Conservation (phyloP, 345 rosid genomes). For the Salix viminalis region DNA sequence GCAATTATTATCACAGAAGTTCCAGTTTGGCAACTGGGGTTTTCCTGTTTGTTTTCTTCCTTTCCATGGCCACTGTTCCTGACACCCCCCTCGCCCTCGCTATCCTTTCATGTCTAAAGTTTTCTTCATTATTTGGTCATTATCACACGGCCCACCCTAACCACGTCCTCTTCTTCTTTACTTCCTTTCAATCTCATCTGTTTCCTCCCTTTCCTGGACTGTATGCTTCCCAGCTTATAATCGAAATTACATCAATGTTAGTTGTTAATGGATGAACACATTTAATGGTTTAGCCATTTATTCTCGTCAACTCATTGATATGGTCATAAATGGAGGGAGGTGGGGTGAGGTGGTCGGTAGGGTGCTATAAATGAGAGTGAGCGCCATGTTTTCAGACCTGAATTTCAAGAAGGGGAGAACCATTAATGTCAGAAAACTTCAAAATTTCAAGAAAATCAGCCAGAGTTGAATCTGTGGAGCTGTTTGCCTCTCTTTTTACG, state of each 20-base stretch:
- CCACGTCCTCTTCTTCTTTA: background rate
- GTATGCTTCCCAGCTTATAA: background rate
- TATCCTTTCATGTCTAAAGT: background rate
- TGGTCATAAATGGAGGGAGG: conserved; percentile 23
- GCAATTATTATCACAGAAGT: conserved; percentile 23
- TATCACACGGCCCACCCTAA: background rate
- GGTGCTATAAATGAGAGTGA: conserved; percentile 24
- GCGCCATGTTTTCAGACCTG: conserved; percentile 10
- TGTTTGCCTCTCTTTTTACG: background rate
- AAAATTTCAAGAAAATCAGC: background rate
- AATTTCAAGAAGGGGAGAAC: background rate
- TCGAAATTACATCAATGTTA: background rate
- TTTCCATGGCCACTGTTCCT: conserved; percentile 15
- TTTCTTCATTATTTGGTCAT: conserved; percentile 15
- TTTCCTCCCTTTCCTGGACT: background rate
- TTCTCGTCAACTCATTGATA: conserved; percentile 9
- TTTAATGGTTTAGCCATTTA: background rate
- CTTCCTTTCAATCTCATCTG: background rate
- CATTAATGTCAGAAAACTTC: background rate
- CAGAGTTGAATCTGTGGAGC: background rate
- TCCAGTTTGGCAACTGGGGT: conserved; percentile 18
- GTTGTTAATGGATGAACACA: conserved; percentile 6
- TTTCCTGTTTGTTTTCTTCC: conserved; percentile 1
- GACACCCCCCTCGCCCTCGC: conserved; percentile 12
- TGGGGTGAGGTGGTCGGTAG: conserved; percentile 9